These are phyloP conservation scores for Primulina eburnea DNA, from an alignment of 257 asterid species.

Conservation along the genomic window DNA sequence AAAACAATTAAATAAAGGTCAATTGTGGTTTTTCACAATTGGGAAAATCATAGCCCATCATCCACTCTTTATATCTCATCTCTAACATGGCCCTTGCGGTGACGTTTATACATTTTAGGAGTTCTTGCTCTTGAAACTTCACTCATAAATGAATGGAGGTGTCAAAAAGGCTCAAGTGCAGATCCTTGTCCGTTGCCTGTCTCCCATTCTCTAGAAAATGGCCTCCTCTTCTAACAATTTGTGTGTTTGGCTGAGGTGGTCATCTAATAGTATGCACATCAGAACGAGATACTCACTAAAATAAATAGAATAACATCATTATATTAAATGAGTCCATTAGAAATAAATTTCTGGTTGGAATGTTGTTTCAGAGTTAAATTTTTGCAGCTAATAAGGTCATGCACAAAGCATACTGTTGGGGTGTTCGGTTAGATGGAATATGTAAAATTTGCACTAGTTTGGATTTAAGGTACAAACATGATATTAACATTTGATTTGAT, in stretches of 20 bases:
- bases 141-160: too few relatives aligned
- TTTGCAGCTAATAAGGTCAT: neutral
- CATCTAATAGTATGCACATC: too few relatives aligned
- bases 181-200: too few relatives aligned
- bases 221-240: neutral
- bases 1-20: too few relatives aligned
- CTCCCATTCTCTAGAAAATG: neutral
- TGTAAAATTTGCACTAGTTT: conserved; percentile 4
- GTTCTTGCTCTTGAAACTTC: too few relatives aligned
- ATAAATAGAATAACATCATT: neutral
- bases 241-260: neutral
- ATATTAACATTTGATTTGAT: neutral
- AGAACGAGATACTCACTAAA: too few relatives aligned
- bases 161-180: too few relatives aligned
- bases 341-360: neutral
- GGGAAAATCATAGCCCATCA: too few relatives aligned
- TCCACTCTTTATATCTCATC: too few relatives aligned
- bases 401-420: conserved; percentile 11
- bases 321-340: neutral
- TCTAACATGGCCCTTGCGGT: too few relatives aligned
- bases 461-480: neutral
- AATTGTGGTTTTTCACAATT: too few relatives aligned
- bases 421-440: conserved; percentile 4
- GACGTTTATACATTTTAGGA: too few relatives aligned
- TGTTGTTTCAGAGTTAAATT: neutral